Percentiles rank a stretch among this genome's conserved stretches.
Conservation (phyloP, 2,329 filamentous ascomycete genomes). For the Diaporthe citriasiana region DNA sequence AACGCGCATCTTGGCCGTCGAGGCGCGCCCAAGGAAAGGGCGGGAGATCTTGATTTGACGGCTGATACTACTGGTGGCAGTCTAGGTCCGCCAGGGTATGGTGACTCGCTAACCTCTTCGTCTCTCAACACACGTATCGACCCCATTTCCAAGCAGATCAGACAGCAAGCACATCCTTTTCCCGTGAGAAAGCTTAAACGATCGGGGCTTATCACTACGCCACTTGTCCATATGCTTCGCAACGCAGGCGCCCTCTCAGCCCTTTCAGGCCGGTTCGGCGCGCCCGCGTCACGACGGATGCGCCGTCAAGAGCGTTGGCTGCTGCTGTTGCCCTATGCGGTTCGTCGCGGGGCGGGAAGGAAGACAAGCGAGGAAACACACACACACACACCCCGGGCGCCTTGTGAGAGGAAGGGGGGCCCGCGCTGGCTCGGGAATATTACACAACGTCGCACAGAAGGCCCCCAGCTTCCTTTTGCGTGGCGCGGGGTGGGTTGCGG, state of each 20-base stretch:
- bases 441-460: slow-evolving; percentile 1
- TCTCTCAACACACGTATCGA: neutral
- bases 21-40: neutral
- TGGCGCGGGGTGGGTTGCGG: neutral
- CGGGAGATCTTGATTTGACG: neutral
- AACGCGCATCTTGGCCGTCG: neutral
- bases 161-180: neutral
- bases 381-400: neutral
- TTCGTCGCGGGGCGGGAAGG: neutral
- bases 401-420: neutral
- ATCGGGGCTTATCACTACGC: neutral
- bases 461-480: neutral
- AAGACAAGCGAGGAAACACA: neutral
- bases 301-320: neutral
- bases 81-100: neutral
- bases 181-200: too few relatives aligned
- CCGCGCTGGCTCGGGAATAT: neutral
- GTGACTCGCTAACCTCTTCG: neutral
- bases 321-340: slow-evolving; percentile 2
- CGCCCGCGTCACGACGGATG: slow-evolving; percentile 10
- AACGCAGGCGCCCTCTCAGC: neutral
- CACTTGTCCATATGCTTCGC: neutral
- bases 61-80: neutral
- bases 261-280: neutral
- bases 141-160: too few relatives aligned